Conservation (phyloP, 192 early-diverging fungal genomes). For the Polychytrium aggregatum region DNA sequence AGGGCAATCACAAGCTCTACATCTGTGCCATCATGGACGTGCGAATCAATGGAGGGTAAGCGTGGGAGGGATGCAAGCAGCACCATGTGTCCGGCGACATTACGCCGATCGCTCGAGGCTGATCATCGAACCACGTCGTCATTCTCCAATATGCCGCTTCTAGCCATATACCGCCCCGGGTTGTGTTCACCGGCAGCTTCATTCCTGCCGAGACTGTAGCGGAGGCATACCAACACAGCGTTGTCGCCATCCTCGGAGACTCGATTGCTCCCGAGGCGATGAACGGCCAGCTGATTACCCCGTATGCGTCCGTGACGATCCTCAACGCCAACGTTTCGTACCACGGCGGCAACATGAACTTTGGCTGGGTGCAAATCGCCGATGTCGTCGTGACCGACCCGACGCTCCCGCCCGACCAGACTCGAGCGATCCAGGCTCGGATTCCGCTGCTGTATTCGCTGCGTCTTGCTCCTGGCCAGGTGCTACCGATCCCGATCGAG, state of each 20-base stretch:
- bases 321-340: conserved; percentile 24
- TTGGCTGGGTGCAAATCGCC: conserved; percentile 8
- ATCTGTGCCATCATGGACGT: conserved; percentile 56
- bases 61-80: background rate
- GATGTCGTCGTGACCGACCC: background rate
- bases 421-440: conserved; percentile 5
- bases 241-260: conserved; percentile 27
- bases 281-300: conserved; percentile 22
- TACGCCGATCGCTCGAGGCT: too few relatives aligned
- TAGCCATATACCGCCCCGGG: conserved; percentile 25
- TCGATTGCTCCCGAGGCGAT: conserved; percentile 29
- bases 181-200: conserved; percentile 15
- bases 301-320: conserved; percentile 27
- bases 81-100: too few relatives aligned
- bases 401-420: too few relatives aligned
- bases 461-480: conserved; percentile 37
- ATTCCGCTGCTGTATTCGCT: conserved; percentile 26
- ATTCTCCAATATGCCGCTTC: conserved; percentile 7
- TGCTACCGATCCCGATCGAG: conserved; percentile 31
- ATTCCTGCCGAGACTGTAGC: conserved; percentile 8
- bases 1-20: conserved; percentile 41
- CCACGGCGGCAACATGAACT: too few relatives aligned
- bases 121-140: background rate
- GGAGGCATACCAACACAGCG: conserved; percentile 1
- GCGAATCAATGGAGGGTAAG: conserved; percentile 51